Conservation (phyloP, 306 rosid genomes). For the Gastrolobium bilobum region DNA sequence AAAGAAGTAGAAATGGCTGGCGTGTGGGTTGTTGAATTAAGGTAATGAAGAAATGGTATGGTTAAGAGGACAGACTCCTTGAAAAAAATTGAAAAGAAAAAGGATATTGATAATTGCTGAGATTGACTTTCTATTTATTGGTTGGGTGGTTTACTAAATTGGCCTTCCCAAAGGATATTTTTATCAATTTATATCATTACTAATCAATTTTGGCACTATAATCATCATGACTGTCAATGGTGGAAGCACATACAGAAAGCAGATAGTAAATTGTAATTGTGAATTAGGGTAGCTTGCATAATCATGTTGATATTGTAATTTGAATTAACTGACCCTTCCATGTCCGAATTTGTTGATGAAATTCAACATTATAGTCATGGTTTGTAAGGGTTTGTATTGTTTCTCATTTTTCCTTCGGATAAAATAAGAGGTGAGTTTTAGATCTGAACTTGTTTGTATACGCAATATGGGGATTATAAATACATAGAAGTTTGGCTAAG, state of each 20-base stretch:
- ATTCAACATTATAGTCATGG: not conserved
- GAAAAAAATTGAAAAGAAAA: not conserved
- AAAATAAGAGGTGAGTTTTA: not conserved
- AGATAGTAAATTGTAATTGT: not conserved
- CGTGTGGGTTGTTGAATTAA: not conserved
- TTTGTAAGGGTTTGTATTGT: not conserved
- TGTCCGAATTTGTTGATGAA: conserved; percentile 6
- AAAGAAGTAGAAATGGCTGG: not conserved
- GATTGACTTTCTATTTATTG: conserved; percentile 2
- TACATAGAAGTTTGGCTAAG: not conserved
- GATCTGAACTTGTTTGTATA: not conserved
- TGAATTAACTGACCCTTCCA: not conserved
- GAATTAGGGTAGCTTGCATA: not conserved
- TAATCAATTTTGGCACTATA: not conserved
- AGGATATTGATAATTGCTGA: not conserved
- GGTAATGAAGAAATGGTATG: not conserved
- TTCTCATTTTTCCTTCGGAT: not conserved
- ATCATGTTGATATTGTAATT: not conserved
- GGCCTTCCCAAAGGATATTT: not conserved
- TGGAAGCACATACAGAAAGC: not conserved
- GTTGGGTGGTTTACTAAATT: not conserved
- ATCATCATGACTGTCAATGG: not conserved
- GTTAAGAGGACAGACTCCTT: not conserved
- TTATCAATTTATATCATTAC: not conserved
- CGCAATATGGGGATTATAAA: not conserved